Base-by-base conservation (phyloP, 768 basidiomycete genomes). In the Auriscalpium vulgare region DNA sequence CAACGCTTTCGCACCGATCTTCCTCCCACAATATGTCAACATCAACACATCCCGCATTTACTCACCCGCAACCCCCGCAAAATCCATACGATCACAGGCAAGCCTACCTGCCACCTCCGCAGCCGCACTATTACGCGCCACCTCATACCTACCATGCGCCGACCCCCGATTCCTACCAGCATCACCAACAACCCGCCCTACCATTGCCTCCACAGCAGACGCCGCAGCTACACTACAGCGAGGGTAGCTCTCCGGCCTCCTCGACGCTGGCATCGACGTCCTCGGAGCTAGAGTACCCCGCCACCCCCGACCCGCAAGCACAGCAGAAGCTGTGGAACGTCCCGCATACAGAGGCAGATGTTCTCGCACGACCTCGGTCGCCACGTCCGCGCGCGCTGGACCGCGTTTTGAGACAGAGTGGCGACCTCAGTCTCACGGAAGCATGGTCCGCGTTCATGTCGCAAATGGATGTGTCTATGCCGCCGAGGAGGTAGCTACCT, bases 321-420 rank as follows among this genome's bases (percentile, higher is more conserved):
- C 19, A 44, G 37, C 58, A 53, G 40, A 43, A 53, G 51, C 17
- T 37, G 45, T 56, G 59, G 52, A 45, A 11, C 8, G 21, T 47
- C 16, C 53, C 53, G 19, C 59, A 49, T 21, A 40, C 53, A 19
- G 56, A 50, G 37, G 23, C 47, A n/a, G 37, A 54, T 2, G 47
- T 38, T 10, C 37, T 52, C 17, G 44, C 45, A n/a, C 49, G 56
- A 17, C 49, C 49, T n/a, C 47, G 23, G 34, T 29, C 49, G 8
- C 37, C 38, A 17, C 37, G 47, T 7, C 16, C 47, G 29, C 14
- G 47, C 21, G 38, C 51, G 34, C 45, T 34, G 7, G 56, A 60
- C 50, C 56, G 45, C 23, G 56, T 60, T 45, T 23, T 60, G 19
- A 40, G 56, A 21, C 59, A 60, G 53, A 57, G 59, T 6, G 59